phyloP scores from a whole-genome alignment of 225 moss, liverwort and hornwort species.

The Thuidium tamariscinum region DNA sequence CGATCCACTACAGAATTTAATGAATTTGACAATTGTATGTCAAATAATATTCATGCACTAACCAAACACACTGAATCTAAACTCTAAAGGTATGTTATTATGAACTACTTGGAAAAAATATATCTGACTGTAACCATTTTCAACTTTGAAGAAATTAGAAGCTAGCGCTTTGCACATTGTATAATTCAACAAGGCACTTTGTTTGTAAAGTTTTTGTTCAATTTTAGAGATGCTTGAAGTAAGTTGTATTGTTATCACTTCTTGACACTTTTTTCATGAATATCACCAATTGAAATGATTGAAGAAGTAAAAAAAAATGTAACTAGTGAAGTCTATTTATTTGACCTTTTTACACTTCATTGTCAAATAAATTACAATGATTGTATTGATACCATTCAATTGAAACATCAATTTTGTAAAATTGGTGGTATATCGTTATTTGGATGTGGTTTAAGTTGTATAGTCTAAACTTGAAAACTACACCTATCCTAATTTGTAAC shows the following conservation, averaged over 20 bases:
- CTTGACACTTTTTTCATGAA: too few relatives aligned
- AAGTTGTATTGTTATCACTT: neutral
- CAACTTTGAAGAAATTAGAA: neutral
- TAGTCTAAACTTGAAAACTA: fast-evolving
- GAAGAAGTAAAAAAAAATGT: neutral
- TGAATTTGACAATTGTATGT: neutral
- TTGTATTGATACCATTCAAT: neutral
- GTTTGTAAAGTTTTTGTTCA: neutral
- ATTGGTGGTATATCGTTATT: neutral
- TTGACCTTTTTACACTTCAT: neutral
- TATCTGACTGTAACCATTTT: neutral
- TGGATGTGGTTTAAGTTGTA: fast-evolving
- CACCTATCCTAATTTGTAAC: neutral
- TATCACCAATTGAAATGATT: neutral
- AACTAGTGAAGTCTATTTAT: neutral
- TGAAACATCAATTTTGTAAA: neutral
- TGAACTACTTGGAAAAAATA: neutral
- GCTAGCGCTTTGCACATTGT: too few relatives aligned
- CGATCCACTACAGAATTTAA: neutral
- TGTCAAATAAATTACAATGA: neutral
- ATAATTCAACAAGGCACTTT: neutral
- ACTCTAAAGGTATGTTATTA: neutral
- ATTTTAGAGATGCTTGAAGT: neutral
- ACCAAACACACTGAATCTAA: neutral
- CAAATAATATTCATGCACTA: neutral